Evolutionary conservation across 495 filamentous ascomycete species (phyloP).

Genomic region (Neurospora pannonica): DNA sequence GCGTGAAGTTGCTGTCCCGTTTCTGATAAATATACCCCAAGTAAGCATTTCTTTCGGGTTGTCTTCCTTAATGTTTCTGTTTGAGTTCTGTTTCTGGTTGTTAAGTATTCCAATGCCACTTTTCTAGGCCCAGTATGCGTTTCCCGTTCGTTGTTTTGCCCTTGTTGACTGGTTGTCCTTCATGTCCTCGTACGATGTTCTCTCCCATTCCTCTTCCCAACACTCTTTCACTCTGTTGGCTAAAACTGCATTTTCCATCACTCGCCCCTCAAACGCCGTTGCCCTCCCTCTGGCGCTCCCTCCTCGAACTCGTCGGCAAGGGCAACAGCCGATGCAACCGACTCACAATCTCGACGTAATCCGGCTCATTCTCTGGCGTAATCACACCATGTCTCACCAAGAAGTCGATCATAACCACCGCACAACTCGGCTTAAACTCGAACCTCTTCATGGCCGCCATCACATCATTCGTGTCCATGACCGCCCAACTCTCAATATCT

Average conservation of each 20-base stretch:
- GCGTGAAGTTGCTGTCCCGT: not conserved
- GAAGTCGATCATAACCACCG: constrained; percentile 42
- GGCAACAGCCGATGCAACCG: constrained; percentile 38
- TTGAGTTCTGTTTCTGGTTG: too few species aligned
- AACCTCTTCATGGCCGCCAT: constrained; percentile 27
- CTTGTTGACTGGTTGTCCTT: not conserved
- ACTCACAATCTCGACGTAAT: constrained; percentile 39
- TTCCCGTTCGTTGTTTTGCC: not conserved
- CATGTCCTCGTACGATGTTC: not conserved
- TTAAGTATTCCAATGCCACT: not conserved
- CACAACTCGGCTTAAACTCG: constrained; percentile 48
- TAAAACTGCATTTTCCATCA: not conserved
- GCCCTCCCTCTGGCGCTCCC: not conserved
- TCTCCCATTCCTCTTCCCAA: not conserved
- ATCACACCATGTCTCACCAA: constrained; percentile 47
- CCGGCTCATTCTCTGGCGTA: constrained; percentile 37
- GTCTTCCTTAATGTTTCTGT: too few species aligned
- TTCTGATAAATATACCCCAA: not conserved
- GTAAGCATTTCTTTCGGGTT: too few species aligned
- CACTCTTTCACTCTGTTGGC: not conserved
- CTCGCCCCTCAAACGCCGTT: not conserved
- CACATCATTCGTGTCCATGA: constrained; percentile 41
- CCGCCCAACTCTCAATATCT: constrained; percentile 42
- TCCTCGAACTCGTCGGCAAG: constrained; percentile 14
- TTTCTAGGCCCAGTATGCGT: not conserved